Conservation (phyloP, 345 rosid species). For the Pistacia vera region DNA sequence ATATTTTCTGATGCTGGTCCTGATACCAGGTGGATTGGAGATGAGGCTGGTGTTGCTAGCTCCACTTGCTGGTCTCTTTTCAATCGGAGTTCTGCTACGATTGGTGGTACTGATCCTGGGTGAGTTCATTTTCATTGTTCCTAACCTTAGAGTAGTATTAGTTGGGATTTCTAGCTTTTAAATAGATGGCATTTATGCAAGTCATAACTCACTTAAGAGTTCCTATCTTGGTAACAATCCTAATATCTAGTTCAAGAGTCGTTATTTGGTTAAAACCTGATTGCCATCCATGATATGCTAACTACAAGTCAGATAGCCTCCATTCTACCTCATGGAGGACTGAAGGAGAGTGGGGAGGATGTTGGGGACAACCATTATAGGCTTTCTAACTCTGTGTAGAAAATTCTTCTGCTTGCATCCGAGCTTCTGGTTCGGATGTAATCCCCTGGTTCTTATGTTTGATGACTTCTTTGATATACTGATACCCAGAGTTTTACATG, state of each 20-base stretch:
- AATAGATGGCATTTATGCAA: background rate
- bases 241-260: background rate
- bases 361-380: background rate
- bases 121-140: slow-evolving; percentile 32
- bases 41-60: slow-evolving; percentile 72
- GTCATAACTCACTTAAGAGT: background rate
- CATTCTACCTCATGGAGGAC: background rate
- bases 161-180: slow-evolving; percentile 5
- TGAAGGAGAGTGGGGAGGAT: background rate
- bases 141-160: background rate
- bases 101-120: slow-evolving; percentile 65
- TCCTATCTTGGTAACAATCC: background rate
- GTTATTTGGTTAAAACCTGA: background rate
- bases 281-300: background rate
- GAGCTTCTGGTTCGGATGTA: background rate
- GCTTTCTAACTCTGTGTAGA: background rate
- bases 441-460: background rate
- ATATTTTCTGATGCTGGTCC: slow-evolving; percentile 94
- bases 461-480: background rate
- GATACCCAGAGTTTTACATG: background rate
- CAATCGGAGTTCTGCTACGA: slow-evolving; percentile 58
- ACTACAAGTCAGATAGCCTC: background rate
- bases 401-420: background rate
- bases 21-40: slow-evolving; percentile 78
- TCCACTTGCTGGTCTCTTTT: slow-evolving; percentile 87